Conservation (phyloP, 768 basidiomycete species). For the Hortiboletus campestris region DNA sequence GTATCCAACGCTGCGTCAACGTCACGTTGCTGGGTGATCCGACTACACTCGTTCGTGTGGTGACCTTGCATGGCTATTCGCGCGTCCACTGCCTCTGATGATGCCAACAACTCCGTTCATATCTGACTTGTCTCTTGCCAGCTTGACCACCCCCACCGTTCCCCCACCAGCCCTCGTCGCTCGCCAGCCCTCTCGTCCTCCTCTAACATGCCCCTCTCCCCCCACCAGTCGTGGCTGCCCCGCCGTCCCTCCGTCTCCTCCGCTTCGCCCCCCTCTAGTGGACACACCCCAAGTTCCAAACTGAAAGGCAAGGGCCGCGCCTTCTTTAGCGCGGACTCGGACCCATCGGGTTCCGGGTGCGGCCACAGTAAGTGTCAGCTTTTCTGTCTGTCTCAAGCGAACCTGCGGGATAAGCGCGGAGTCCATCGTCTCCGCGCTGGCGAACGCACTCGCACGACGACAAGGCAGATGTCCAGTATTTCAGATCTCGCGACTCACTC, state of each 20-base stretch:
- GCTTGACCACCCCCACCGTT: constrained; percentile 9
- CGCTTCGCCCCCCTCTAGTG: background rate
- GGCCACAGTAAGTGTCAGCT: constrained; percentile 15
- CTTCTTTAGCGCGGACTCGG: constrained; percentile 4
- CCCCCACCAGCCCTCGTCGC: background rate
- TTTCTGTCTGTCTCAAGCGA: background rate
- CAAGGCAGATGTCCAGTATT: background rate
- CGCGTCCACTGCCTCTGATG: constrained; percentile 22
- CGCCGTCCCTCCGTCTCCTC: constrained; percentile 20
- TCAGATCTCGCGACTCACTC: constrained; percentile 11
- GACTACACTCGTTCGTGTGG: background rate
- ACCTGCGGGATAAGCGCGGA: constrained; percentile 2
- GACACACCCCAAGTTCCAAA: background rate
- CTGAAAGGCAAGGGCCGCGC: constrained; percentile 22
- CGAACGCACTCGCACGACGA: constrained; percentile 2
- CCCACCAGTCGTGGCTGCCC: constrained; percentile 20
- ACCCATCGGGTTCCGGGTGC: constrained; percentile 1
- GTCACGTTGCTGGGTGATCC: constrained; percentile 3
- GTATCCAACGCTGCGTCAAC: background rate
- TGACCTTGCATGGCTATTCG: constrained; percentile 15
- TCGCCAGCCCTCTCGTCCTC: background rate
- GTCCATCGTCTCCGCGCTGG: constrained; percentile 2
- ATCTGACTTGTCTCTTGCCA: constrained; percentile 11
- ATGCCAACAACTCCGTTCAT: background rate
- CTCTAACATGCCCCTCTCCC: constrained; percentile 16